Base-by-base conservation (phyloP, 495 filamentous ascomycete species). In the Elasticomyces elasticus region DNA sequence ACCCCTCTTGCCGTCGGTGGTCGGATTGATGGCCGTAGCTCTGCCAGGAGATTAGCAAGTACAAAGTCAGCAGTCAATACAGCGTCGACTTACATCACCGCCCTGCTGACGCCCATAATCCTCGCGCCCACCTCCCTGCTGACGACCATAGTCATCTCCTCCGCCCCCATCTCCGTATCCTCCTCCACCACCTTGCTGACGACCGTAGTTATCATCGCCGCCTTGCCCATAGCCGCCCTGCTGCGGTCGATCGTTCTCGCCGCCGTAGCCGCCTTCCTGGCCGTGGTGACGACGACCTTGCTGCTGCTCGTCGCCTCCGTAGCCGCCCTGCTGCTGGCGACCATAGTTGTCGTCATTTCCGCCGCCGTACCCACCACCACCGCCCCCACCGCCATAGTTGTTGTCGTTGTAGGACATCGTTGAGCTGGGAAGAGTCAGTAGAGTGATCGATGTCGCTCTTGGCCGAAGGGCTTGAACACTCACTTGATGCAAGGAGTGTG, bases 1-100 rank as follows among this genome's bases (percentile, higher is more conserved):
- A 38, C 28, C 56, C 56, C 23, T 59, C 51, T 12, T 13, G 56
- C n/a, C 56, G 33, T 9, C 52, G 31, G 30, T 60, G 52, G 22
- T 56, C 54, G 24, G 37, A 44, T 52, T 57, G 52, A 17, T 54
- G 54, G 24, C 53, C 52, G 35, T 35, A 50, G 51, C 46, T 25
- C n/a, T n/a, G n/a, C n/a, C n/a, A n/a, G n/a, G n/a, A n/a, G n/a
- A n/a, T n/a, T n/a, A n/a, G n/a, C n/a, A n/a, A n/a, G n/a, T n/a
- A n/a, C n/a, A n/a, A n/a, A n/a, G n/a, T n/a, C n/a, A n/a, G n/a
- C n/a, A n/a, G n/a, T n/a, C n/a, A n/a, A n/a, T n/a, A n/a, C n/a
- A n/a, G 42, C 26, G n/a, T 23, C 31, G 5, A 23, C 49, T 27
- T 15, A 20, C 55, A 47, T 31, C 54, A 31, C 53, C 53, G n/a